Evolutionary conservation across 106 monocot species (phyloP).

Genomic region (Allium fistulosum): DNA sequence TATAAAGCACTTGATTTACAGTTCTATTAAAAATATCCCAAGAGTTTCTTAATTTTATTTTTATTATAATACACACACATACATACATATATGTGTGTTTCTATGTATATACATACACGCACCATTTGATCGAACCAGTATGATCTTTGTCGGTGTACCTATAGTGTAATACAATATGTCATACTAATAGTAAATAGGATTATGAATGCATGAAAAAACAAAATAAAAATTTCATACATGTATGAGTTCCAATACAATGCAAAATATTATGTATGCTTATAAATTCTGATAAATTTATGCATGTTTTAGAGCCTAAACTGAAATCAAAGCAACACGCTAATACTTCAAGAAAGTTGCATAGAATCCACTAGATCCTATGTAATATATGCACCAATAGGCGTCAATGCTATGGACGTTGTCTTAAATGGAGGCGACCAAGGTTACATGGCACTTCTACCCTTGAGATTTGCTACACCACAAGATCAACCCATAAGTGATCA

Average conservation of each 20-base stretch:
- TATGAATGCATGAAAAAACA: background rate
- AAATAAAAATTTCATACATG: too few relatives aligned
- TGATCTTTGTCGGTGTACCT: too few relatives aligned
- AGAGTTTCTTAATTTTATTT: too few relatives aligned
- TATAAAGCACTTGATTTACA: too few relatives aligned
- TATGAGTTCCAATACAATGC: background rate
- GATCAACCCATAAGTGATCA: constrained; percentile 29
- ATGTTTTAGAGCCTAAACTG: constrained; percentile 53
- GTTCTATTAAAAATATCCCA: too few relatives aligned
- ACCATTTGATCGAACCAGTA: too few relatives aligned
- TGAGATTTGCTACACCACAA: constrained; percentile 80
- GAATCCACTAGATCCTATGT: constrained; percentile 74
- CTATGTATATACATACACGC: too few relatives aligned
- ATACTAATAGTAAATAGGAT: too few relatives aligned
- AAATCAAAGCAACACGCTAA: constrained; percentile 97
- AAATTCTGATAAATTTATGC: background rate
- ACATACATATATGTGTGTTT: too few relatives aligned
- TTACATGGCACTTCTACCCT: constrained; percentile 91
- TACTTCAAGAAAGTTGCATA: constrained; percentile 93
- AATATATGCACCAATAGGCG: constrained; percentile 88
- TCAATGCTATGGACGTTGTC: constrained; percentile 83
- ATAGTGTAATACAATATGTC: too few relatives aligned
- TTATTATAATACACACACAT: too few relatives aligned
- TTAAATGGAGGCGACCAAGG: constrained; percentile 86
- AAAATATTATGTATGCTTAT: too few relatives aligned